Evolutionary conservation across 495 filamentous ascomycete genomes (phyloP), one percentile per base, ranked within the genome.

Genomic region (Penicillium riverlandense): DNA sequence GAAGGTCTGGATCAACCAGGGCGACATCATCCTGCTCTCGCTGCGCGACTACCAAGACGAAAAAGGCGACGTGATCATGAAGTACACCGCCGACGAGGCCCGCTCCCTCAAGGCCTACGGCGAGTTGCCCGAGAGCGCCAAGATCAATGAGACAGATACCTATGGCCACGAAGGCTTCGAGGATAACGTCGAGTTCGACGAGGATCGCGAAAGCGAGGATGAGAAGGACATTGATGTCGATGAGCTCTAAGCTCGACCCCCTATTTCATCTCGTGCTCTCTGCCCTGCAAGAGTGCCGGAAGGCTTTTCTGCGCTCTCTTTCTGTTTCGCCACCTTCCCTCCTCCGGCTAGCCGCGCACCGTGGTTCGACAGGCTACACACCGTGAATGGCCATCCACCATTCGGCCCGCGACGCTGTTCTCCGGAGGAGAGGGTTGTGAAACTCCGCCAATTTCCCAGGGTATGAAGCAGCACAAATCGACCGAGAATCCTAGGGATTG

Each of bases 121-220:
- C 61, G 92, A 98, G 72, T 77, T 98, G 47, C 92, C 92, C 44
- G 92, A 97, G 67, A 88, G 79, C 55, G 92, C 94, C 62, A 97
- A 97, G 85, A 97, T 97, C 78, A 97, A 97, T 77, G 91, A 97
- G 80, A 96, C 91, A 45, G 91, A 96, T 69, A 94, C 89, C 51
- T 96, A 89, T 65, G 82, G 78, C 40, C 71, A 81, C 48, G 72
- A 78, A 49, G 75, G 75, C 46, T 63, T 75, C 59, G 75, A 78
- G 53, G 75, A 77, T 57, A 77, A 76, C 61, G 74, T 79, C 58
- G 75, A 78, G 61, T 78, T 78, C 65, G 75, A 77, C 69, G 73
- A 78, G 58, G 75, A 79, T 57, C 67, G 74, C 57, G 73, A 72
- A 41, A 69, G 66, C 52, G 75, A 76, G 58, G 74, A 77, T 38